Conservation (phyloP, 1,284 basidiomycete species). For the Ceratobasidium sp. region DNA sequence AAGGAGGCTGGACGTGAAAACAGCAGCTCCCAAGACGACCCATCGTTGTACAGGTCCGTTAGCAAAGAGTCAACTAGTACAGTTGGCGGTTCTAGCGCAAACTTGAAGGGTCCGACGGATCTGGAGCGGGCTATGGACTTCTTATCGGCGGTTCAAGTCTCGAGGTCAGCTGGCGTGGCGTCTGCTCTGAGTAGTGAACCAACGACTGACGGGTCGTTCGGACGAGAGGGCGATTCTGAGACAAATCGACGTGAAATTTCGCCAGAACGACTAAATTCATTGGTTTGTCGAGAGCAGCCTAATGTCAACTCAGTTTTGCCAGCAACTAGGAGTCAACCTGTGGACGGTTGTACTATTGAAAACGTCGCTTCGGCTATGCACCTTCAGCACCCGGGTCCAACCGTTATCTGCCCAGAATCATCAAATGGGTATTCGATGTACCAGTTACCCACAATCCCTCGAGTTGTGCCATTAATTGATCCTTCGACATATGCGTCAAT, state of each 20-base stretch:
- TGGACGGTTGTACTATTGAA: too few relatives aligned
- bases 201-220: too few relatives aligned
- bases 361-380: too few relatives aligned
- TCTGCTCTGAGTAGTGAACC: background rate
- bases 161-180: conserved; percentile 6
- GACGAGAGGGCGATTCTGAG: too few relatives aligned
- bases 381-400: background rate
- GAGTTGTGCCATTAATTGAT: background rate
- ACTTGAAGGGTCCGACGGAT: background rate
- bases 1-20: background rate
- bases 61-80: background rate
- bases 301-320: too few relatives aligned
- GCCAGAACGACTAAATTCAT: too few relatives aligned
- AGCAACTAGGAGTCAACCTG: too few relatives aligned
- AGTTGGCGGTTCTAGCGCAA: background rate
- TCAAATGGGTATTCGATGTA: background rate
- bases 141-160: conserved; percentile 1
- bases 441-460: conserved; percentile 1
- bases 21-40: background rate
- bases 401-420: background rate
- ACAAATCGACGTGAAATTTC: too few relatives aligned
- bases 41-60: background rate
- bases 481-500: conserved; percentile 5
- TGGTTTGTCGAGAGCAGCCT: too few relatives aligned
- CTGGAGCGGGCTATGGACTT: conserved; percentile 29